phyloP scores from a whole-genome alignment of 1,284 basidiomycete species.

The Sporisorium reilianum region DNA sequence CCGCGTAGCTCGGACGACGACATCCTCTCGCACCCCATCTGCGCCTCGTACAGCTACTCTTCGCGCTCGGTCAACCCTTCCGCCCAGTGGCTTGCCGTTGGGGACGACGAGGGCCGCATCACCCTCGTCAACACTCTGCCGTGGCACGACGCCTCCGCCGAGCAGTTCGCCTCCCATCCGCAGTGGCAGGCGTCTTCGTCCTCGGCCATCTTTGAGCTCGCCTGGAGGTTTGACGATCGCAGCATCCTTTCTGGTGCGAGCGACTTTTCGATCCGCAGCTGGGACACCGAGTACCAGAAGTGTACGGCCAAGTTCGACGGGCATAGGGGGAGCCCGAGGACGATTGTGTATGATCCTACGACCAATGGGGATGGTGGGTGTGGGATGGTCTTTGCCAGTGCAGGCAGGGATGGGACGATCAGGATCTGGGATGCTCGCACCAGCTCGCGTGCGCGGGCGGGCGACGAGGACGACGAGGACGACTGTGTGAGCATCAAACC shows the following conservation, averaged over 20 bases:
- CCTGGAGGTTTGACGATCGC: slow-evolving; percentile 63
- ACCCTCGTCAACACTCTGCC: slow-evolving; percentile 59
- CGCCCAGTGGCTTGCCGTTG: slow-evolving; percentile 64
- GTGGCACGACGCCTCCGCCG: slow-evolving; percentile 28
- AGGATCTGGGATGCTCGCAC: slow-evolving; percentile 61
- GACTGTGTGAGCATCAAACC: slow-evolving; percentile 22
- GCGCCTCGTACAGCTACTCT: slow-evolving; percentile 57
- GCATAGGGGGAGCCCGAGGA: slow-evolving; percentile 58
- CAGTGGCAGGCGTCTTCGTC: slow-evolving; percentile 38
- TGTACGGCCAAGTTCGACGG: slow-evolving; percentile 47
- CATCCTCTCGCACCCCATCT: slow-evolving; percentile 50
- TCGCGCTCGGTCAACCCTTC: slow-evolving; percentile 44
- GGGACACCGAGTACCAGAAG: slow-evolving; percentile 60
- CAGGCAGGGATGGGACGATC: slow-evolving; percentile 64
- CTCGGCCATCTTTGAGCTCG: slow-evolving; percentile 59
- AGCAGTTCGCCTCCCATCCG: slow-evolving; percentile 14
- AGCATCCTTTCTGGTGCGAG: slow-evolving; percentile 58
- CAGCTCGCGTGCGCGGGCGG: slow-evolving; percentile 4
- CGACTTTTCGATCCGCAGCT: slow-evolving; percentile 61
- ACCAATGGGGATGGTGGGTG: slow-evolving; percentile 41
- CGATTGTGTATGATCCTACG: slow-evolving; percentile 62
- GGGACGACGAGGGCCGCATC: slow-evolving; percentile 65
- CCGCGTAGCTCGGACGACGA: slow-evolving; percentile 23
- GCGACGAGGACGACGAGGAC: neutral
- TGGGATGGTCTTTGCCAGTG: slow-evolving; percentile 59